These are phyloP conservation scores for Phytophthora europaea DNA, from an alignment of 352 stramenopile genomes.

Conservation along the genomic window DNA sequence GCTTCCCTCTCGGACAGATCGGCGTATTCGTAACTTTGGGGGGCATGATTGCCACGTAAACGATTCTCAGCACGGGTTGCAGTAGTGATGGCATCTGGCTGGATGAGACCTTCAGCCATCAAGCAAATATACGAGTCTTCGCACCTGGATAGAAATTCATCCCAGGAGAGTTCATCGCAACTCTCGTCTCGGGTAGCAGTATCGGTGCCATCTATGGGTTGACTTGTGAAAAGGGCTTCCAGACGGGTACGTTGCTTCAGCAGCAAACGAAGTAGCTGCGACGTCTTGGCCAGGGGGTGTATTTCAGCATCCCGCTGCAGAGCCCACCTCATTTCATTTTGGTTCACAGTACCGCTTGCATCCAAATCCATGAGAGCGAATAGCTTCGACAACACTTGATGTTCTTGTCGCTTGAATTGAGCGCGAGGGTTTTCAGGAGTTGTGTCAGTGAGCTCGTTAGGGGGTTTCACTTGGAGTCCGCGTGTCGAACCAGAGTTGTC, in stretches of 20 bases:
- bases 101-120: conserved; percentile 48
- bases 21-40: neutral
- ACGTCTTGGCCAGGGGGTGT: conserved; percentile 53
- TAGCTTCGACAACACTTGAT: conserved; percentile 46
- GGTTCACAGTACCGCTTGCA: conserved; percentile 68
- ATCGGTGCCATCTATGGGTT: neutral
- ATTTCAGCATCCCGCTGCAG: conserved; percentile 71
- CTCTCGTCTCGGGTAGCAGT: conserved; percentile 1
- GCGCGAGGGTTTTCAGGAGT: conserved; percentile 1
- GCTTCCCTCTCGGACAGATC: conserved; percentile 32
- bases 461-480: conserved; percentile 17
- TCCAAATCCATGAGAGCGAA: conserved; percentile 79
- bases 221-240: conserved; percentile 40
- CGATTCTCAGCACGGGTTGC: neutral
- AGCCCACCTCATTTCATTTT: conserved; percentile 74
- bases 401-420: conserved; percentile 54
- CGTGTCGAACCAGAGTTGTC: conserved; percentile 12
- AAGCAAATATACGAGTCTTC: conserved; percentile 57
- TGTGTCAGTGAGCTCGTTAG: conserved; percentile 1
- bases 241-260: conserved; percentile 61
- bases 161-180: conserved; percentile 56
- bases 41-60: neutral
- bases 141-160: conserved; percentile 61
- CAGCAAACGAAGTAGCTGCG: conserved; percentile 54
- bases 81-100: conserved; percentile 10